Evolutionary conservation across 148 eudicot species (phyloP).

Genomic region (Arbutus unedo): DNA sequence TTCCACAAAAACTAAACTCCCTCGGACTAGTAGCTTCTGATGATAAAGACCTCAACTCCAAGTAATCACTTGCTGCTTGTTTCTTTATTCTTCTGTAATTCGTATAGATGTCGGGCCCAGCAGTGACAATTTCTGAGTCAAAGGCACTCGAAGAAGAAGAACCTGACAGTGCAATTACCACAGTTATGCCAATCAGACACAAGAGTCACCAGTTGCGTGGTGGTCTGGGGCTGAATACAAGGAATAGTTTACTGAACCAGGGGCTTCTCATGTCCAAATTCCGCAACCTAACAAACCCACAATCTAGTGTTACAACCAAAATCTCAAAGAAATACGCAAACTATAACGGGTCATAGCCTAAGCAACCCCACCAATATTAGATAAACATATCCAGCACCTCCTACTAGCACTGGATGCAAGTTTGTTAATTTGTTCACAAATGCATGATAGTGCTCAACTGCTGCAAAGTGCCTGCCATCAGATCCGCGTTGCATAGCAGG

Average conservation of each 20-base stretch:
- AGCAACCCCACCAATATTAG: slow-evolving; percentile 13
- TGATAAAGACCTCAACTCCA: slow-evolving; percentile 54
- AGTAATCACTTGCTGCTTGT: slow-evolving; percentile 72
- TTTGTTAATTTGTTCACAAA: not conserved
- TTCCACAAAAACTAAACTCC: slow-evolving; percentile 71
- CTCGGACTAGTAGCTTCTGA: slow-evolving; percentile 39
- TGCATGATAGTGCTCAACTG: not conserved
- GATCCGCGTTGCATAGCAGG: not conserved
- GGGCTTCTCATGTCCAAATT: slow-evolving; percentile 80
- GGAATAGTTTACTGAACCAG: slow-evolving; percentile 50
- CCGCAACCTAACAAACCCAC: slow-evolving; percentile 16
- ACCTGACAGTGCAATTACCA: slow-evolving; percentile 50
- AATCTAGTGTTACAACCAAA: slow-evolving; percentile 27
- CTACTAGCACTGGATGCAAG: slow-evolving; percentile 17
- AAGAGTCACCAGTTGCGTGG: slow-evolving; percentile 72
- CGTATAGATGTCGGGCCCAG: slow-evolving; percentile 37
- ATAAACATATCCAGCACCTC: slow-evolving; percentile 14
- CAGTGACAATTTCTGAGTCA: slow-evolving; percentile 33
- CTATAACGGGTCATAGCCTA: slow-evolving; percentile 34
- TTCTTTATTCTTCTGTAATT: slow-evolving; percentile 77
- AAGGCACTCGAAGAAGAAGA: slow-evolving; percentile 53
- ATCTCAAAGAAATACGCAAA: slow-evolving; percentile 39
- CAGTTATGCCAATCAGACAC: slow-evolving; percentile 51
- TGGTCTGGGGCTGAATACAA: slow-evolving; percentile 49
- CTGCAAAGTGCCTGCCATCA: slow-evolving; percentile 3